Conservation (phyloP, 2,329 filamentous ascomycete species). For the Sclerotinia subarctica region DNA sequence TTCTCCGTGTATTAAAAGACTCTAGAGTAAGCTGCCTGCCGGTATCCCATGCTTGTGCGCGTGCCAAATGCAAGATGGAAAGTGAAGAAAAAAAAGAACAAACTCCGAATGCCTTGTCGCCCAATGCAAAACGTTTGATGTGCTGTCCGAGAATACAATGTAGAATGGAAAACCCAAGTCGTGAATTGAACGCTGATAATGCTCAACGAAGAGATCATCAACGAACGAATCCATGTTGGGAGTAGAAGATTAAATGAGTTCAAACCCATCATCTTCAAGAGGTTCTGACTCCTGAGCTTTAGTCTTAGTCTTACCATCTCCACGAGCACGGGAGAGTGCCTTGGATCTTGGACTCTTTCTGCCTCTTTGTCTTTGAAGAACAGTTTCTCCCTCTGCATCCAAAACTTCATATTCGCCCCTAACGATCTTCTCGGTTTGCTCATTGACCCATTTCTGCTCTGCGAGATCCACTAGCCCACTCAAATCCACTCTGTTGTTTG, state of each 20-base stretch:
- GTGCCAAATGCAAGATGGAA: slow-evolving; percentile 3
- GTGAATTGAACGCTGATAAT: not conserved
- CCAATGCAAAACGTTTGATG: not conserved
- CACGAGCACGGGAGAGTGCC: slow-evolving; percentile 15
- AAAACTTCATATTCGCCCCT: slow-evolving; percentile 39
- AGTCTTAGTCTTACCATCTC: slow-evolving; percentile 7
- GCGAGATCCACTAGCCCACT: slow-evolving; percentile 37
- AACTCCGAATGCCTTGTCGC: not conserved
- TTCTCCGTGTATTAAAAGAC: slow-evolving; percentile 13
- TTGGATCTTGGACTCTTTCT: slow-evolving; percentile 36
- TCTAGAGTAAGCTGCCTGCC: slow-evolving; percentile 19
- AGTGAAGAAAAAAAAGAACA: not conserved
- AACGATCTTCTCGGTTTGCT: slow-evolving; percentile 38
- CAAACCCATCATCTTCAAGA: slow-evolving; percentile 38
- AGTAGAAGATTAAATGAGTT: slow-evolving; percentile 33
- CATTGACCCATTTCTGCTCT: slow-evolving; percentile 36
- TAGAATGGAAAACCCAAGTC: not conserved
- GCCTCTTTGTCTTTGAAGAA: slow-evolving; percentile 30
- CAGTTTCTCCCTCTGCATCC: slow-evolving; percentile 36
- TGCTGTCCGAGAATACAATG: slow-evolving; percentile 7
- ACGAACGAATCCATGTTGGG: not conserved
- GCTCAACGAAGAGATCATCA: not conserved
- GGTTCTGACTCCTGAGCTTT: slow-evolving; percentile 17
- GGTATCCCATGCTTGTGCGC: slow-evolving; percentile 8
- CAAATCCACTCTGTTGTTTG: slow-evolving; percentile 31